Conservation (phyloP, 192 early-diverging fungal genomes). For the Powellomyces hirtus region DNA sequence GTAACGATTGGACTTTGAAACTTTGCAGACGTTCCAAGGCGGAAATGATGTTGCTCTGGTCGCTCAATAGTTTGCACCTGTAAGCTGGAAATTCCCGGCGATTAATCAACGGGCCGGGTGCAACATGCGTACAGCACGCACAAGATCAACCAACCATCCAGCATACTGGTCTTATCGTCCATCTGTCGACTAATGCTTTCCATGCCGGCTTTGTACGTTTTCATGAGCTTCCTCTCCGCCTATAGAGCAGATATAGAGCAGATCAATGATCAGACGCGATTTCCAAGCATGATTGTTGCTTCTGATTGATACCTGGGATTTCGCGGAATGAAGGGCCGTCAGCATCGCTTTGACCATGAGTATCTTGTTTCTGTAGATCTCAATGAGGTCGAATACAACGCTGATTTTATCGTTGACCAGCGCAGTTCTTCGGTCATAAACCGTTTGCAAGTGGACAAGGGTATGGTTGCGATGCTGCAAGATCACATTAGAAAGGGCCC, state of each 20-base stretch:
- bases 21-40: constrained; percentile 21
- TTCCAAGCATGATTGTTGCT: neutral
- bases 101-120: too few relatives aligned
- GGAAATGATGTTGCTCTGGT: constrained; percentile 1
- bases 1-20: neutral
- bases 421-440: constrained; percentile 16
- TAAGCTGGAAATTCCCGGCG: neutral
- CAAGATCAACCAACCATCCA: neutral
- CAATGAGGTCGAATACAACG: neutral
- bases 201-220: neutral
- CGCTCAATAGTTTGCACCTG: constrained; percentile 1
- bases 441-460: constrained; percentile 26
- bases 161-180: neutral
- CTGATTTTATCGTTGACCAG: neutral
- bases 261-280: neutral
- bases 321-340: neutral
- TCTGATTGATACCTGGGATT: neutral
- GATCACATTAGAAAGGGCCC: neutral
- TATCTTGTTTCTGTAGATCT: constrained; percentile 1
- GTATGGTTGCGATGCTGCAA: constrained; percentile 33
- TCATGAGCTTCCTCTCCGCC: neutral
- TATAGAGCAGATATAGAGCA: too few relatives aligned
- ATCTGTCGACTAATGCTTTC: neutral
- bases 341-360: neutral
- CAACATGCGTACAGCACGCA: neutral